Percentiles rank a stretch among this genome's conserved stretches.
phyloP scores from a whole-genome alignment of 2,329 filamentous ascomycete genomes.

The Ophiostoma sp. region DNA sequence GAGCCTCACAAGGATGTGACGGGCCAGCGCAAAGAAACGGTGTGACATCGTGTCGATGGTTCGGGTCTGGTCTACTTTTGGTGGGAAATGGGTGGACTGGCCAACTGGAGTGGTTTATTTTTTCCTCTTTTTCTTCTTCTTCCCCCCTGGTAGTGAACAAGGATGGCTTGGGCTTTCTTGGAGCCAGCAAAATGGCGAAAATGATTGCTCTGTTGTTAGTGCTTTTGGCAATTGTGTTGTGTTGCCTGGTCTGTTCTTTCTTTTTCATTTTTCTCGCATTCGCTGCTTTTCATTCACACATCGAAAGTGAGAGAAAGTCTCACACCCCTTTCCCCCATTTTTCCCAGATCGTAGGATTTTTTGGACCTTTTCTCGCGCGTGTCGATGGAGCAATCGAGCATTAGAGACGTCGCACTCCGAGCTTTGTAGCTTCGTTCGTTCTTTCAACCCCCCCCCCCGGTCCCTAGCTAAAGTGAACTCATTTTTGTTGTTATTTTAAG shows the following conservation, averaged over 20 bases:
- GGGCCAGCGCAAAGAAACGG: conserved; percentile 5
- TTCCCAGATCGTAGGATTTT: neutral
- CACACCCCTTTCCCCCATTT: neutral
- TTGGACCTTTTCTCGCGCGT: neutral
- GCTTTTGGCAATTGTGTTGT: neutral
- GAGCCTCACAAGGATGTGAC: conserved; percentile 6
- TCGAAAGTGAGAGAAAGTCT: neutral
- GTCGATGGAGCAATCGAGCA: neutral
- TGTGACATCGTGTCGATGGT: conserved; percentile 18
- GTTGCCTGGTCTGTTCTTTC: neutral
- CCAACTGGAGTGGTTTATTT: neutral
- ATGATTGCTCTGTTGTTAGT: neutral
- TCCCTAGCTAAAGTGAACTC: neutral
- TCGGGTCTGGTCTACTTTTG: neutral
- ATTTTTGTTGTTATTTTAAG: conserved; percentile 18
- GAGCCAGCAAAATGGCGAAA: neutral
- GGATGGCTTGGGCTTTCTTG: neutral
- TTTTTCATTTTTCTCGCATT: neutral
- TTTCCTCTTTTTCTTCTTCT: neutral
- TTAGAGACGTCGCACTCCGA: neutral
- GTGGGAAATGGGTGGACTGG: neutral
- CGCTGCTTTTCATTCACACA: neutral
- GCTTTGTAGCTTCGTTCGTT: neutral
- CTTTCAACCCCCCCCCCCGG: neutral
- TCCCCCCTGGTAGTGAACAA: neutral